Base-by-base conservation (phyloP, 192 early-diverging fungal genomes). In the Backusella parvicylindrica region DNA sequence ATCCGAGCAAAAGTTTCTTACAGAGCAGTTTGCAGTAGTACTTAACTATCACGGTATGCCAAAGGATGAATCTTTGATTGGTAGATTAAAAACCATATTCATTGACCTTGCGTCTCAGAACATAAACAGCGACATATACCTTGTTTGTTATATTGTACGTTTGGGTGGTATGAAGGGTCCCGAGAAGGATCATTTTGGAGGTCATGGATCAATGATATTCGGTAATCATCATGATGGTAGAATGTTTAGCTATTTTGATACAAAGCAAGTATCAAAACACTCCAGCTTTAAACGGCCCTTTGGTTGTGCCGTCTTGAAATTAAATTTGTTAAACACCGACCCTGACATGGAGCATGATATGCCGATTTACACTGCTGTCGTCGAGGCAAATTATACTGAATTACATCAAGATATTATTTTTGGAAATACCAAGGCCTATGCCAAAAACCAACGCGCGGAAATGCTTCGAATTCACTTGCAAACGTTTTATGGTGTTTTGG, bases 141-240 rank as follows among this genome's bases (percentile, higher is more conserved):
- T 92, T n/a, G 82, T 89, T 2, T 91, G 89, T 72, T 74, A 87
- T 35, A 81, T 92, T n/a, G 77, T 91, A 9, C 79, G 89, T 12
- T 76, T 90, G 28, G 91, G 91, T 5, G 81, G 81, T n/a, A 89
- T 92, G 88, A 89, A 86, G 67, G 49, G 85, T 13, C 75, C 63
- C 2, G 89, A 89, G 32, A 79, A 78, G 47, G 75, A 75, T 12
- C 64, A 69, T 60, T 66, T 75, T 18, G 60, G 75, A 50, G 68
- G 64, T n/a, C 64, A 75, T 23, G 73, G 72, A 9, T 80, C 77
- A 0, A 76, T 74, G 9, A 64, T 82, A 38, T 77, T 77, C 38
- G 30, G 75, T 70, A 35, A 15, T 41, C 40, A 30, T 30, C 40
- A 38, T 31, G 49, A 35, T 37, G 50, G 49, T n/a, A 43, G 71